Evolutionary conservation across 2,329 filamentous ascomycete species (phyloP), one percentile per base, ranked within the genome.

Genomic region (Trichothecium roseum): DNA sequence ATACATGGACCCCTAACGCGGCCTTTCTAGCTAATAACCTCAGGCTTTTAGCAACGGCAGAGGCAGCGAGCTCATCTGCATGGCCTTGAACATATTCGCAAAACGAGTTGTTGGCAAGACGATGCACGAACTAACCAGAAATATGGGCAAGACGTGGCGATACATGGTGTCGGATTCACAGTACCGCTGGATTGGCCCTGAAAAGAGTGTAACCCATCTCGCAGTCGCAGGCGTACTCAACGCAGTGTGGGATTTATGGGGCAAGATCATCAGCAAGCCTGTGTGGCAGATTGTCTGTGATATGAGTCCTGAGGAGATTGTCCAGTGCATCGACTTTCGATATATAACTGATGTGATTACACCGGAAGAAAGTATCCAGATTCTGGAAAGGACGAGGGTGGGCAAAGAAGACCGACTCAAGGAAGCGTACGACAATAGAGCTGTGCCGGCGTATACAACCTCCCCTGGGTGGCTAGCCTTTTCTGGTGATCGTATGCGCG

Each of bases 191-290:
- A 91, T 94, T 52, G 87, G 87, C 0, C 87, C 87, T 0, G 87
- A 94, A 52, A 94, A 94, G 62, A 87, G 87, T 40, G 87, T 94
- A 28, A 93, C 91, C 46, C 87, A 94, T 59, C 81, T 94, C 6
- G 87, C 87, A 2, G 76, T 94, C 8, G 86, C 84, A 18, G 83
- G 86, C 27, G 81, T 94, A 12, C 84, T 93, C 48, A 94, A 94
- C 56, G 87, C 86, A 10, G 69, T 94, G 48, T 94, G 87, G 87
- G 87, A 94, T 58, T 74, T 94, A n/a, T 94, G 87, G 87, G 86
- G 84, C 37, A 94, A 93, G 64, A 72, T 72, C 3, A 72, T 91
- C 20, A 69, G 74, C 43, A 94, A 94, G 67, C 88, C 87, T 3
- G 84, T 94, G 13, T 94, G 87, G 88, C 73, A 78, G 40, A 81